Base-by-base conservation (phyloP, 75 land plant species). In the Gnetum montanum region DNA sequence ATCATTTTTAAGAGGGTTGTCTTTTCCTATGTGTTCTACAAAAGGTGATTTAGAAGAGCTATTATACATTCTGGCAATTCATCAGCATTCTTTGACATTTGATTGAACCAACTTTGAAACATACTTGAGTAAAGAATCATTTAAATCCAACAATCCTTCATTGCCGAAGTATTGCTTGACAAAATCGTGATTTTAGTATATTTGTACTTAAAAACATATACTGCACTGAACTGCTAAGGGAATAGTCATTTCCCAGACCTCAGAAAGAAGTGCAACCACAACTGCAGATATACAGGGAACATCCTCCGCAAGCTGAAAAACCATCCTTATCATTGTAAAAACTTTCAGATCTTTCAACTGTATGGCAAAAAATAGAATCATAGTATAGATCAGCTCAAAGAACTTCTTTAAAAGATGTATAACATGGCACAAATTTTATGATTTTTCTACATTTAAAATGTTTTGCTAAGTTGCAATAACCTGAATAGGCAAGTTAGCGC, bases 211-310 rank as follows among this genome's bases (percentile, higher is more conserved):
- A n/a, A n/a, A n/a, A n/a, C n/a, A n/a, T n/a, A n/a, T n/a, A n/a
- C n/a, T n/a, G n/a, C n/a, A n/a, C n/a, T n/a, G n/a, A n/a, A n/a
- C n/a, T n/a, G n/a, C n/a, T n/a, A n/a, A n/a, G n/a, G n/a, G n/a
- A n/a, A n/a, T n/a, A n/a, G n/a, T 29, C 25, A 43, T 24, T 20
- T 6, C 10, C 3, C 43, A 57, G 76, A 95, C 99, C 80, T 95
- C 82, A 28, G 89, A 59, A 46, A 95, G 79, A 19, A 95, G 82
- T 36, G 97, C 97, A 57, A 86, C 93, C 49, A 86, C 93, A 46
- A 95, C 86, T 59, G 89, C 99, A 59, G 99, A 86, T 63, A 95
- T 95, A 54, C 99, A 95, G 31, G 99, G 99, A 6, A 95, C 90
- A 60, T 95, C 90, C 34, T 95, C 99, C 28, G 86, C 64, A 64